Conservation (phyloP, 495 filamentous ascomycete species). For the Talaromyces trachyspermus region DNA sequence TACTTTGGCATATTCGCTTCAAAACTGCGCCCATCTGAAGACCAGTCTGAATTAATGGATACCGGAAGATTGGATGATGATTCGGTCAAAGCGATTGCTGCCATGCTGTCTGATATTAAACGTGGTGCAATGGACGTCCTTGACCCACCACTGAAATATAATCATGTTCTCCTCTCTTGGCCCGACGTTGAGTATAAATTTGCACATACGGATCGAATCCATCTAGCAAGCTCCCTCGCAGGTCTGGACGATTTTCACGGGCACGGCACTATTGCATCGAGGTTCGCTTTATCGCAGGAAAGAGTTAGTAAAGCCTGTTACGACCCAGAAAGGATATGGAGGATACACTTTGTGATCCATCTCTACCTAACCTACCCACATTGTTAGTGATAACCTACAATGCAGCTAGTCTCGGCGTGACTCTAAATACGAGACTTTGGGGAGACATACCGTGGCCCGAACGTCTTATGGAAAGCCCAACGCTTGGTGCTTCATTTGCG, state of each 20-base stretch:
- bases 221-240: not conserved
- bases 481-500: constrained; percentile 2
- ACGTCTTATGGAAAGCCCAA: constrained; percentile 4
- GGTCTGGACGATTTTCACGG: constrained; percentile 1
- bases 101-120: constrained; percentile 2
- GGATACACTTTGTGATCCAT: not conserved
- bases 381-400: constrained; percentile 1
- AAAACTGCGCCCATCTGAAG: not conserved
- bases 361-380: constrained; percentile 1
- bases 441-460: not conserved
- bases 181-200: constrained; percentile 3
- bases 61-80: not conserved
- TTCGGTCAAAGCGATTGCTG: constrained; percentile 3
- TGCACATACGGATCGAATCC: constrained; percentile 1
- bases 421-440: constrained; percentile 4
- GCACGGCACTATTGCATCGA: not conserved
- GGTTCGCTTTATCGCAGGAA: constrained; percentile 1
- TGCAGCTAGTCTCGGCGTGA: constrained; percentile 4
- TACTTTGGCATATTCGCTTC: not conserved
- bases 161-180: constrained; percentile 1
- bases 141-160: constrained; percentile 5
- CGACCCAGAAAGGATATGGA: constrained; percentile 4
- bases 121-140: constrained; percentile 1
- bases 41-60: not conserved
- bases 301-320: constrained; percentile 1